phyloP scores from a whole-genome alignment of 331 rosid species.

The Telfairia occidentalis region DNA sequence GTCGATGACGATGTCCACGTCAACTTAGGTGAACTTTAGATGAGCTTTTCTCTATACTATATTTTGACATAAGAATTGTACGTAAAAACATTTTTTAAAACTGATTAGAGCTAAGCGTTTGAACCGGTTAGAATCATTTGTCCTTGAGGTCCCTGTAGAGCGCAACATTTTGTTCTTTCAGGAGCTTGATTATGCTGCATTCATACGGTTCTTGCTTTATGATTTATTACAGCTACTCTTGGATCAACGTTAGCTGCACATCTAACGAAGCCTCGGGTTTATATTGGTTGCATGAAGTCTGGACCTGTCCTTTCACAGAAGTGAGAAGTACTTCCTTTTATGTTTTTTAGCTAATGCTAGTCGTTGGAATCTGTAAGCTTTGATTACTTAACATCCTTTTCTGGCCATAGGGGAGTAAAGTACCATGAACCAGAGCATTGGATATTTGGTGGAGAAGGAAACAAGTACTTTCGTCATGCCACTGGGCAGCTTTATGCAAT shows the following conservation, averaged over 20 bases:
- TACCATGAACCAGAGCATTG: conserved; percentile 92
- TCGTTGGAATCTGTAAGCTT: not conserved
- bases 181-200: not conserved
- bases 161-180: not conserved
- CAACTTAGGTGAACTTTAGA: conserved; percentile 49
- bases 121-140: not conserved
- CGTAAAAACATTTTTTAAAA: not conserved
- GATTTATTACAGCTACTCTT: conserved; percentile 48
- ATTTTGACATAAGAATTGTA: not conserved
- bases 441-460: conserved; percentile 30
- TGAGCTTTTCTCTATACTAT: not conserved
- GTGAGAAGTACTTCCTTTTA: conserved; percentile 25
- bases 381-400: not conserved
- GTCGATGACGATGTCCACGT: conserved; percentile 90
- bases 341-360: not conserved
- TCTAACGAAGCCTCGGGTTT: conserved; percentile 24
- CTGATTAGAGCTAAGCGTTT: not conserved
- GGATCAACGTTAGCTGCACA: conserved; percentile 45
- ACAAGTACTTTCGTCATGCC: conserved; percentile 86
- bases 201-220: not conserved
- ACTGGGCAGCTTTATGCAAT: conserved; percentile 83
- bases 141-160: not conserved
- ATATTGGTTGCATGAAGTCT: conserved; percentile 74
- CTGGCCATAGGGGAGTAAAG: conserved; percentile 37
- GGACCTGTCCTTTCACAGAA: conserved; percentile 84